phyloP scores from a whole-genome alignment of 805 yeast genomes.

The Teunomyces aglyptinius region DNA sequence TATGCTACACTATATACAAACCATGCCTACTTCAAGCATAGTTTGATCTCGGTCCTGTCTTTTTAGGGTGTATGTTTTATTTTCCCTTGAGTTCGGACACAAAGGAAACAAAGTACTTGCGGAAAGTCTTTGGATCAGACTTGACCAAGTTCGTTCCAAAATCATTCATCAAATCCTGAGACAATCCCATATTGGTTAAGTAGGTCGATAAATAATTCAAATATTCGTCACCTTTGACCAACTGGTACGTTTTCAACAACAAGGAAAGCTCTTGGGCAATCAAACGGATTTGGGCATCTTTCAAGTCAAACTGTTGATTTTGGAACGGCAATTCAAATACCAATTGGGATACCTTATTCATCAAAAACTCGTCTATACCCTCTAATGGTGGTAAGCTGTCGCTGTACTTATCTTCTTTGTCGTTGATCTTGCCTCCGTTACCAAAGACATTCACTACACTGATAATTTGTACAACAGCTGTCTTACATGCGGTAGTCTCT shows the following conservation, averaged over 20 bases:
- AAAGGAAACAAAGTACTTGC: slow-evolving; percentile 60
- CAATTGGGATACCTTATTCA: slow-evolving; percentile 63
- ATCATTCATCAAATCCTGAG: slow-evolving; percentile 57
- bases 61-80: slow-evolving; percentile 7
- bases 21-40: neutral
- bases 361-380: slow-evolving; percentile 68
- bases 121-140: slow-evolving; percentile 61
- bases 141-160: slow-evolving; percentile 59
- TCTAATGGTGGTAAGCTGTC: slow-evolving; percentile 52
- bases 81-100: slow-evolving; percentile 33
- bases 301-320: slow-evolving; percentile 58
- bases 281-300: slow-evolving; percentile 77
- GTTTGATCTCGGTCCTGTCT: neutral
- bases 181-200: slow-evolving; percentile 56
- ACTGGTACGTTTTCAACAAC: slow-evolving; percentile 61
- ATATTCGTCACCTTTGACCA: slow-evolving; percentile 40
- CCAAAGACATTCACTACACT: slow-evolving; percentile 58
- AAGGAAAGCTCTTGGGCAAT: slow-evolving; percentile 73
- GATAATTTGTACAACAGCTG: slow-evolving; percentile 66
- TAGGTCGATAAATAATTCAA: slow-evolving; percentile 50
- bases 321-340: slow-evolving; percentile 81
- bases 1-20: slow-evolving; percentile 5
- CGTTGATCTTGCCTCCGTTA: slow-evolving; percentile 61
- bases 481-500: slow-evolving; percentile 65
- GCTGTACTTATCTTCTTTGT: slow-evolving; percentile 54